A percentile compares a stretch with the other conserved stretches of the same genome.
Conservation (phyloP, 2,329 filamentous ascomycete genomes). For the Monilinia fructigena region DNA sequence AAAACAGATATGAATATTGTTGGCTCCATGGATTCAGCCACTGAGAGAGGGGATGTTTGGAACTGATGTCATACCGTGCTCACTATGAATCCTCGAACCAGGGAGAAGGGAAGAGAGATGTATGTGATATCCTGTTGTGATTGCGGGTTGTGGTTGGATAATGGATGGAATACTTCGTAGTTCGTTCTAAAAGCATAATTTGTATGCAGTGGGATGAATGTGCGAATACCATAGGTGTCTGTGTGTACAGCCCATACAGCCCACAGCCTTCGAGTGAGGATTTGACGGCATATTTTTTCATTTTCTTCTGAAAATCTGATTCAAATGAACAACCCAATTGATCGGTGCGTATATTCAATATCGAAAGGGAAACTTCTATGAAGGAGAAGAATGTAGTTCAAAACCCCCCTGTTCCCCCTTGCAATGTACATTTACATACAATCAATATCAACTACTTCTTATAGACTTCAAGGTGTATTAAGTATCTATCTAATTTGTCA, state of each 20-base stretch:
- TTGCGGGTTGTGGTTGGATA: not conserved
- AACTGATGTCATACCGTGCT: not conserved
- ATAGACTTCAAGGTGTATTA: not conserved
- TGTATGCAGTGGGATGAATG: not conserved
- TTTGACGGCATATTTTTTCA: not conserved
- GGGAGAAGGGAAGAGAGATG: conserved; percentile 2
- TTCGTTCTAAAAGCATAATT: conserved; percentile 14
- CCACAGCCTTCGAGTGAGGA: conserved; percentile 6
- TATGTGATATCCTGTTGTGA: conserved; percentile 15
- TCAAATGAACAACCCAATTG: not conserved
- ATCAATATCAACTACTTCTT: not conserved
- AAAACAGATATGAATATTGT: not conserved
- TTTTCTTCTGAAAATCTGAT: not conserved
- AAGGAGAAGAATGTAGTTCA: conserved; percentile 6
- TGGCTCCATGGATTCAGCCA: not conserved
- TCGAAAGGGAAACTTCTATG: not conserved
- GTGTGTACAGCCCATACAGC: conserved; percentile 7
- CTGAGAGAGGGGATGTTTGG: not conserved
- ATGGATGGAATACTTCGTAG: conserved; percentile 5
- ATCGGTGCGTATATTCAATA: conserved; percentile 1
- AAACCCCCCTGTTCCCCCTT: conserved; percentile 1
- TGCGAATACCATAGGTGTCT: not conserved
- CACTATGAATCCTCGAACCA: conserved; percentile 17
- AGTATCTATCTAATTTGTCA: not conserved
- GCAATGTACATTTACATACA: not conserved